Evolutionary conservation across 768 basidiomycete genomes (phyloP), one percentile per base, ranked within the genome.

Genomic region (Boletus vermiculosoides): DNA sequence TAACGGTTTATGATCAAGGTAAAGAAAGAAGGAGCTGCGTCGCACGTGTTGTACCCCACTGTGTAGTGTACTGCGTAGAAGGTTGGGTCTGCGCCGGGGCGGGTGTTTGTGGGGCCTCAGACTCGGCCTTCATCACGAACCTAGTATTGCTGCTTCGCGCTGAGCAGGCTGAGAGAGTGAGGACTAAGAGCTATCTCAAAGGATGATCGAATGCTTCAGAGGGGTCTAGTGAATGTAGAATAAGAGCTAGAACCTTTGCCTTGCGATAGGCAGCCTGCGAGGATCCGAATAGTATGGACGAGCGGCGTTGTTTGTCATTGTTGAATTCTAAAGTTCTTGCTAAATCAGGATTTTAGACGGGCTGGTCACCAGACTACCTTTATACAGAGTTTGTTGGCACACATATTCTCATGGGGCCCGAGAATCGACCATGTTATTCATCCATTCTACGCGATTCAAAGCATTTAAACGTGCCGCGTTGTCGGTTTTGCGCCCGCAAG

Each of bases 51-150:
- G 70, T 69, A 47, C 71, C 71, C 77, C 77, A 78, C 56, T 78
- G 76, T 37, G 77, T 61, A 40, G 74, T 66, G 52, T 75, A 76
- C 40, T 64, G 64, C 9, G 66, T 66, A 16, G 63, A 45, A 41
- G 71, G 59, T 51, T 69, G 68, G 49, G 59, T 72, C 62, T 61
- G 72, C 45, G 66, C 54, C 12, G 74, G 64, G 23, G 74, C 63
- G 30, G 77, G 62, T 10, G 74, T 68, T 50, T 73, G 72, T 3
- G 65, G 65, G 45, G 63, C 58, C 53, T 77, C 76, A 49, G 72
- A 68, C 59, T 81, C 80, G 2, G 73, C 63, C 69, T 81, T 82
- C 78, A 79, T 79, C 34, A 20, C 39, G 41, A 54, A 57, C 8
- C n/a, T n/a, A 18, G 22, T 22, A 13, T 11, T 22, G 28, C 6